phyloP scores from a whole-genome alignment of 1,284 basidiomycete genomes.

The Sanghuangporus baumii region DNA sequence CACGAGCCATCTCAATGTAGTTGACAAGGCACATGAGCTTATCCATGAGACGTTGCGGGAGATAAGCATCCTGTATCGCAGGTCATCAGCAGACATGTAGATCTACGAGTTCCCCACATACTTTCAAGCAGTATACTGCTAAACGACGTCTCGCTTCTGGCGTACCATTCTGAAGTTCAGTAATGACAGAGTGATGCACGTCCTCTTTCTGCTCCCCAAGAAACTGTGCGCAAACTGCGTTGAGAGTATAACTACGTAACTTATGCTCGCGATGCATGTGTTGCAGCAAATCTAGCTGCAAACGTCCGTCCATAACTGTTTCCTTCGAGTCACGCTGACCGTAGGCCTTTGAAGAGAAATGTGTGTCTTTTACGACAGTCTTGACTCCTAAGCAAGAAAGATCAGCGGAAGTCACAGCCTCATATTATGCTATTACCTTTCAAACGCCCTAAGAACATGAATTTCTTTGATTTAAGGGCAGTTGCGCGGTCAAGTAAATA shows the following conservation, averaged over 20 bases:
- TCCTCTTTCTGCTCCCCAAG: conserved; percentile 97
- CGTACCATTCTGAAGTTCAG: conserved; percentile 92
- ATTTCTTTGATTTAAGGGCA: conserved; percentile 66
- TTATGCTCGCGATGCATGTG: conserved; percentile 98
- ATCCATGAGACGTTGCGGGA: conserved; percentile 89
- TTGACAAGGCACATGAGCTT: conserved; percentile 98
- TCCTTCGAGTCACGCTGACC: conserved; percentile 94
- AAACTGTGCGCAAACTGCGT: conserved; percentile 94
- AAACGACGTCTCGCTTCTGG: conserved; percentile 84
- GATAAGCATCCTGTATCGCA: conserved; percentile 78
- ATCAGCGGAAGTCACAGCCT: not conserved
- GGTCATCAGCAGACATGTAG: not conserved
- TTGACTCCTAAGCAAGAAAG: conserved; percentile 46
- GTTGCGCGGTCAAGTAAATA: conserved; percentile 89
- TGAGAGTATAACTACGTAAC: conserved; percentile 89
- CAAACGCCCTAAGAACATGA: conserved; percentile 76
- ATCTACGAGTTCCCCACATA: conserved; percentile 26
- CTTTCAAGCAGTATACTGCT: conserved; percentile 95
- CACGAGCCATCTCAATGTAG: conserved; percentile 93
- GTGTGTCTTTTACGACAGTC: conserved; percentile 82
- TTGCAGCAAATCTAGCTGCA: conserved; percentile 91
- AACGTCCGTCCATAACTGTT: conserved; percentile 80
- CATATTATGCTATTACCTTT: conserved; percentile 46
- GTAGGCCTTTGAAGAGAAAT: conserved; percentile 95
- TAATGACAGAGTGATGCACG: conserved; percentile 95